Conservation (phyloP, 1,284 basidiomycete genomes). For the Fomitopsis schrenkii region DNA sequence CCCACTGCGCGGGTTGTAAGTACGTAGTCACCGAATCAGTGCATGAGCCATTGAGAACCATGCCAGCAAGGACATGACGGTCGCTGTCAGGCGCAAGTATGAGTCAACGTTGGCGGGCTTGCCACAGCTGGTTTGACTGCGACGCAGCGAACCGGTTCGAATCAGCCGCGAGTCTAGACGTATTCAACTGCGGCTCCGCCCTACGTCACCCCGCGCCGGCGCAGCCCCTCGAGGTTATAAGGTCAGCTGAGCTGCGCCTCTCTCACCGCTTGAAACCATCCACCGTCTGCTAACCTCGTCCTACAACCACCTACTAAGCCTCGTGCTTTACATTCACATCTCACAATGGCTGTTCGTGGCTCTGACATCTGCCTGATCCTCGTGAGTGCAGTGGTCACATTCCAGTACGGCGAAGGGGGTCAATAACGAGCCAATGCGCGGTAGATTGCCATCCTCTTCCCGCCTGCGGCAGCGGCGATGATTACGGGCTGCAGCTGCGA, state of each 20-base stretch:
- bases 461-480: constrained; percentile 67
- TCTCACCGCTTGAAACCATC: too few species aligned
- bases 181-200: not conserved
- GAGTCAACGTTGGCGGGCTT: too few species aligned
- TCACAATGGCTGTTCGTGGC: not conserved
- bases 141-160: not conserved
- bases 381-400: constrained; percentile 14
- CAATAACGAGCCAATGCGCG: not conserved
- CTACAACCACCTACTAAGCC: not conserved
- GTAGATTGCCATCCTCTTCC: constrained; percentile 75
- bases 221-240: not conserved
- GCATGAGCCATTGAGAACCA: too few species aligned
- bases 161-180: not conserved
- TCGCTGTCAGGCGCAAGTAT: too few species aligned
- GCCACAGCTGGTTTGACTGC: too few species aligned
- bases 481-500: constrained; percentile 79
- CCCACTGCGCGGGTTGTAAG: too few species aligned
- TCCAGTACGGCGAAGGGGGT: not conserved
- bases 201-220: not conserved
- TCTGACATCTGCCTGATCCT: constrained; percentile 28
- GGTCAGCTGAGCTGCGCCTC: not conserved
- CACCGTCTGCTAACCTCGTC: not conserved
- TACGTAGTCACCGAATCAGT: too few species aligned
- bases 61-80: too few species aligned
- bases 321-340: not conserved